These are phyloP conservation scores for Trifolium subterraneum DNA, from an alignment of 306 rosid genomes.

Conservation along the genomic window DNA sequence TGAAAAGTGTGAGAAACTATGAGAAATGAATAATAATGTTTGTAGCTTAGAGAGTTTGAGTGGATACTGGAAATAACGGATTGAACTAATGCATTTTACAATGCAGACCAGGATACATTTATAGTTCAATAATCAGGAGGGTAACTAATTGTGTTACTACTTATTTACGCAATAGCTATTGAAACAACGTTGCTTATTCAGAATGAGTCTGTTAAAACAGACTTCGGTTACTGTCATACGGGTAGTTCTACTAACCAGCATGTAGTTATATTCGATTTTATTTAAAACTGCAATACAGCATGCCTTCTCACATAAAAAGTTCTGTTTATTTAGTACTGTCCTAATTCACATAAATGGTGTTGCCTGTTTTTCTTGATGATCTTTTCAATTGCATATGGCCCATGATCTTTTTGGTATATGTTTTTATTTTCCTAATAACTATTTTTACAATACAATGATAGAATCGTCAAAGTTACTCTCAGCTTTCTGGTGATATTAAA, in stretches of 20 bases:
- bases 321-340: constrained; percentile 27
- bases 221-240: background rate
- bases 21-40: background rate
- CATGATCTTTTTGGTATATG: constrained; percentile 3
- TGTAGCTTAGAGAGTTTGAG: background rate
- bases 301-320: background rate
- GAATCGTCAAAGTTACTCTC: constrained; percentile 91
- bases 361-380: background rate
- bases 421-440: constrained; percentile 14
- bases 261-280: constrained; percentile 12
- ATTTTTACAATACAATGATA: constrained; percentile 41
- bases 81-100: constrained; percentile 6
- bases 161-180: background rate
- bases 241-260: constrained; percentile 1
- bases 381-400: constrained; percentile 10
- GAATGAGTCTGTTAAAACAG: background rate
- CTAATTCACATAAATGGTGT: too few species aligned
- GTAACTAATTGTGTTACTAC: background rate
- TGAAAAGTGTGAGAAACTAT: background rate
- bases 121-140: background rate
- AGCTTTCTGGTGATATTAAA: constrained; percentile 67
- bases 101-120: constrained; percentile 3
- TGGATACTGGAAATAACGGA: background rate
- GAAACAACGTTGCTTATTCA: background rate
- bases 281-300: background rate